Conservation (phyloP, 1,284 basidiomycete species). For the Boletus mariae region DNA sequence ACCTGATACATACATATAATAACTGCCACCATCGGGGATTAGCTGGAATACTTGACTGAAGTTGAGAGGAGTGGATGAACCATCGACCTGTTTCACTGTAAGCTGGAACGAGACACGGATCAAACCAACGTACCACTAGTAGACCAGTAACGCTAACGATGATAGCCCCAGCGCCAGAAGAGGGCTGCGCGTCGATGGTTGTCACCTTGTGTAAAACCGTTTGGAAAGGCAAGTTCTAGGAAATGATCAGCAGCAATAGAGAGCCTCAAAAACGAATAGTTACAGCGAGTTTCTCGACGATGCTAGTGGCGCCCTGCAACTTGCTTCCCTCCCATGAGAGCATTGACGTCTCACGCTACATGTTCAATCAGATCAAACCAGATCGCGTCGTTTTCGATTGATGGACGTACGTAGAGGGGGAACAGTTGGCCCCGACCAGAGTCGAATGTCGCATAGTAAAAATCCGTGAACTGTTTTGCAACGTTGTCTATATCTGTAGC, state of each 20-base stretch:
- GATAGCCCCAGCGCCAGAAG: conserved; percentile 58
- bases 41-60: conserved; percentile 94
- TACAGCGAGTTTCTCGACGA: conserved; percentile 83
- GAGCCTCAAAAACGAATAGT: conserved; percentile 13
- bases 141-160: conserved; percentile 89
- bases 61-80: conserved; percentile 75
- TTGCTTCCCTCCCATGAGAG: conserved; percentile 80
- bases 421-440: conserved; percentile 49
- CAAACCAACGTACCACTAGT: conserved; percentile 54
- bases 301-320: conserved; percentile 56
- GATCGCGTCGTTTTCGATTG: conserved; percentile 20
- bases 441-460: conserved; percentile 77
- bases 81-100: conserved; percentile 63
- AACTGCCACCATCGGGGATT: conserved; percentile 71
- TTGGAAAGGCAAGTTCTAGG: conserved; percentile 75
- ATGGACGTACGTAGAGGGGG: conserved; percentile 68
- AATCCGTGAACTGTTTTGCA: conserved; percentile 68
- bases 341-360: conserved; percentile 82
- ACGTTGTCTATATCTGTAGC: conserved; percentile 58
- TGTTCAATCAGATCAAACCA: conserved; percentile 17
- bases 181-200: conserved; percentile 89
- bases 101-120: conserved; percentile 4
- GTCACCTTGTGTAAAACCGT: conserved; percentile 82
- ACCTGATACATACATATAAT: conserved; percentile 72
- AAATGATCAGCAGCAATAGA: conserved; percentile 6